Evolutionary conservation across 176 grass and related monocot species (phyloP).

Genomic region (Alloteropsis semialata): DNA sequence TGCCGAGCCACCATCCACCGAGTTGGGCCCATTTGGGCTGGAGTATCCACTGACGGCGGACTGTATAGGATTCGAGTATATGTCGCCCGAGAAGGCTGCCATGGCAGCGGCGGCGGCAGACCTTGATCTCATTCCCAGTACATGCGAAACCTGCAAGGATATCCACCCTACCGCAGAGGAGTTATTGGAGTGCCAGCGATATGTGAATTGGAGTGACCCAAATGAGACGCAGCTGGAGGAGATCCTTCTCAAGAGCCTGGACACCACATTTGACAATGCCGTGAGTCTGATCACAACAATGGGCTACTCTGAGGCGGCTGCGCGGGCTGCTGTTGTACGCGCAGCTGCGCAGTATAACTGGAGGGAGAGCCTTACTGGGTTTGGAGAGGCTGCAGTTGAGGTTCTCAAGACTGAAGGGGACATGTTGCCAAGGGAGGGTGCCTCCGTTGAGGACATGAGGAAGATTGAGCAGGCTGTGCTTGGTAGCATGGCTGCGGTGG

Average conservation of each 20-base stretch:
- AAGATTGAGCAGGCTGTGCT: slow-evolving; percentile 65
- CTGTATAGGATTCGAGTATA: slow-evolving; percentile 56
- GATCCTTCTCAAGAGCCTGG: slow-evolving; percentile 81
- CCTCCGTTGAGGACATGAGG: slow-evolving; percentile 62
- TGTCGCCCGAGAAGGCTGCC: slow-evolving; percentile 50
- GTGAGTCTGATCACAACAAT: slow-evolving; percentile 59
- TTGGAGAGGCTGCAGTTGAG: slow-evolving; percentile 52
- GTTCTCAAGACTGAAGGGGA: slow-evolving; percentile 66
- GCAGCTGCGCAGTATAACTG: slow-evolving; percentile 51
- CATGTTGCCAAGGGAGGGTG: slow-evolving; percentile 47
- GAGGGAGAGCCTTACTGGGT: slow-evolving; percentile 62
- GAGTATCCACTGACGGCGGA: slow-evolving; percentile 57
- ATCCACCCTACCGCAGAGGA: slow-evolving; percentile 41
- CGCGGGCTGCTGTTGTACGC: slow-evolving; percentile 52
- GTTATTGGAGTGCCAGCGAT: slow-evolving; percentile 56
- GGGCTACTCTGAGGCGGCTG: slow-evolving; percentile 71
- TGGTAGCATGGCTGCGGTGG: slow-evolving; percentile 55
- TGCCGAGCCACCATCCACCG: slow-evolving; percentile 58
- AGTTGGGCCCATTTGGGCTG: slow-evolving; percentile 38
- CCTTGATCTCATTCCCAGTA: slow-evolving; percentile 46
- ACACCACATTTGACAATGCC: slow-evolving; percentile 63
- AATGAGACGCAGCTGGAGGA: slow-evolving; percentile 77
- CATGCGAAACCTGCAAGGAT: slow-evolving; percentile 62
- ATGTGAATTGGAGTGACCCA: slow-evolving; percentile 73
- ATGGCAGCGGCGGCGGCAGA: background rate